These are phyloP conservation scores for Tetraselmis chui DNA, from an alignment of 139 green algal genomes.

Conservation along the genomic window DNA sequence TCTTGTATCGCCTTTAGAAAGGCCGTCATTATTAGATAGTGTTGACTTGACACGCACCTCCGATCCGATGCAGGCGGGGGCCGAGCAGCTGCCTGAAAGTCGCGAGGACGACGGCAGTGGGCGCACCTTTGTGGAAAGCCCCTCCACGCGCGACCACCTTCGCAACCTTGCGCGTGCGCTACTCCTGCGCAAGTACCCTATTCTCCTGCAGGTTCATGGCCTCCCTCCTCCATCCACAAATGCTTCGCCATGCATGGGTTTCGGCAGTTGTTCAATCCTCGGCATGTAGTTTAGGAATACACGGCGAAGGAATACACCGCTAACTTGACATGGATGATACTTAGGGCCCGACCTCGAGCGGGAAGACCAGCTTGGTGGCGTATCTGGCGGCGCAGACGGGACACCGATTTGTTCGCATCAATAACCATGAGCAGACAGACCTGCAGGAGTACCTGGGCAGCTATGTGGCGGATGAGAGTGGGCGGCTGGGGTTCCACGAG, in stretches of 20 bases:
- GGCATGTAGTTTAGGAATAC: too few species aligned
- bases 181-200: slow-evolving; percentile 67
- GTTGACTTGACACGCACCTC: too few species aligned
- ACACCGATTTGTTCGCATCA: slow-evolving; percentile 92
- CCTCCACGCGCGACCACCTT: slow-evolving; percentile 70
- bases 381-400: slow-evolving; percentile 89
- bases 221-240: too few species aligned
- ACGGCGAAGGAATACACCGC: too few species aligned
- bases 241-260: too few species aligned
- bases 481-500: slow-evolving; percentile 81
- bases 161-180: slow-evolving; percentile 85
- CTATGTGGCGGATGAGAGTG: slow-evolving; percentile 60
- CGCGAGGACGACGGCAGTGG: slow-evolving; percentile 40
- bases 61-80: slow-evolving; percentile 28
- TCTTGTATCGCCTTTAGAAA: too few species aligned
- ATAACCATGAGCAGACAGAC: slow-evolving; percentile 99
- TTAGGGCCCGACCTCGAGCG: slow-evolving; percentile 93
- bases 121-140: slow-evolving; percentile 78
- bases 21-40: too few species aligned
- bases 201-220: slow-evolving; percentile 60
- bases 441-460: slow-evolving; percentile 95
- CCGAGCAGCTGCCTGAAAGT: slow-evolving; percentile 36
- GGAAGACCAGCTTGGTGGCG: slow-evolving; percentile 94
- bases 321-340: too few species aligned
- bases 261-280: too few species aligned